Evolutionary conservation across 2,329 filamentous ascomycete species (phyloP).

Genomic region (Dactylonectria estremocensis): DNA sequence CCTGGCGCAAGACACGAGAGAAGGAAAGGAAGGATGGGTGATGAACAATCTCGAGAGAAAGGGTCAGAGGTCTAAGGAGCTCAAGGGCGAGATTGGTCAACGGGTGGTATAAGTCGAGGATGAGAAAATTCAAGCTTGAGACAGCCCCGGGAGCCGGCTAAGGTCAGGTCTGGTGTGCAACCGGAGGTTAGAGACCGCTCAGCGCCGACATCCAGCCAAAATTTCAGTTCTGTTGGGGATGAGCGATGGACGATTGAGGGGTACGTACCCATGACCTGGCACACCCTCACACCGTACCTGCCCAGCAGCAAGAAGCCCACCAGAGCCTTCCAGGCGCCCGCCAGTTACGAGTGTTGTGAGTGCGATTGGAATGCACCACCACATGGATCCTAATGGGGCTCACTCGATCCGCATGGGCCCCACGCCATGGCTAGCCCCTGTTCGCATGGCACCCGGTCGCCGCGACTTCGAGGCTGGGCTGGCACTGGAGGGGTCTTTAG

Average conservation of each 20-base stretch:
- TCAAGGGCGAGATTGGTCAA: constrained; percentile 44
- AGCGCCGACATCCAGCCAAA: constrained; percentile 49
- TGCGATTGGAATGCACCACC: constrained; percentile 47
- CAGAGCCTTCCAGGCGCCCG: constrained; percentile 25
- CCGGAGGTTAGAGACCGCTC: constrained; percentile 43
- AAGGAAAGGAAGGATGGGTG: constrained; percentile 43
- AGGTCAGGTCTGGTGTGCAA: constrained; percentile 43
- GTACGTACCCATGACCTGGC: constrained; percentile 47
- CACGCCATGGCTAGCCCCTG: constrained; percentile 41
- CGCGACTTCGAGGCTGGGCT: constrained; percentile 26
- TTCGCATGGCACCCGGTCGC: constrained; percentile 34
- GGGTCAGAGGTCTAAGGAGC: constrained; percentile 45
- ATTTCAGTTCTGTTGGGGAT: constrained; percentile 63
- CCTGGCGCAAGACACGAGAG: constrained; percentile 42
- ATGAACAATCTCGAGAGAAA: constrained; percentile 49
- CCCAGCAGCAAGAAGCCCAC: neutral
- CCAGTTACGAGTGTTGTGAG: constrained; percentile 43
- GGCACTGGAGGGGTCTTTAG: constrained; percentile 26
- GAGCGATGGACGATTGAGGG: constrained; percentile 42
- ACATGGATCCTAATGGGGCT: constrained; percentile 42
- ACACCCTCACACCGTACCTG: constrained; percentile 30
- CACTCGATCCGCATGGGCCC: constrained; percentile 48
- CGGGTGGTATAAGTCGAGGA: constrained; percentile 51
- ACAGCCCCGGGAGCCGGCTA: constrained; percentile 40
- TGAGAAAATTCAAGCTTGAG: constrained; percentile 46